phyloP scores from a whole-genome alignment of 2,329 filamentous ascomycete genomes.

The Beauveria varroae region DNA sequence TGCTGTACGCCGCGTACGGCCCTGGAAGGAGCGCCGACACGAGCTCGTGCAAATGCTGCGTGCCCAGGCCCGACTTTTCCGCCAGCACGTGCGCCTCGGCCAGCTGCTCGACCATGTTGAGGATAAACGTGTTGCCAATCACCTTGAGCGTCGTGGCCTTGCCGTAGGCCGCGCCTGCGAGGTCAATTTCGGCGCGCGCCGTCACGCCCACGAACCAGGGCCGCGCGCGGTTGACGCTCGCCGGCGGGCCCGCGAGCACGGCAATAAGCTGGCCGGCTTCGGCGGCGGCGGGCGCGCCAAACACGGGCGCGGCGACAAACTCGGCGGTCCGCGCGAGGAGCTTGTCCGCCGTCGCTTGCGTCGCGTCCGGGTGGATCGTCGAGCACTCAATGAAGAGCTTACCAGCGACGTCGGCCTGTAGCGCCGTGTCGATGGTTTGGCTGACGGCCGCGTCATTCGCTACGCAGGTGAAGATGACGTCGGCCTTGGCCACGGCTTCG shows the following conservation, averaged over 20 bases:
- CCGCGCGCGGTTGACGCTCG: conserved; percentile 54
- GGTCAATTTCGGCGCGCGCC: conserved; percentile 60
- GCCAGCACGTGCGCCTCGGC: conserved; percentile 72
- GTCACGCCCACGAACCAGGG: conserved; percentile 70
- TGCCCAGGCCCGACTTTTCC: conserved; percentile 72
- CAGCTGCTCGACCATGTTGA: conserved; percentile 74
- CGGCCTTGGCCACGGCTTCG: conserved; percentile 59
- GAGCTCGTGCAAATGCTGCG: conserved; percentile 61
- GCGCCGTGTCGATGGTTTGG: conserved; percentile 49
- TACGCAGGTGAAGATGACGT: conserved; percentile 78
- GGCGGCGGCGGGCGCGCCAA: conserved; percentile 64
- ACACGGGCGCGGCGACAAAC: conserved; percentile 67
- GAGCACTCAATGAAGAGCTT: conserved; percentile 86
- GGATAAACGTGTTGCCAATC: conserved; percentile 77
- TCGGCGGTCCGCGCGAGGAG: conserved; percentile 54
- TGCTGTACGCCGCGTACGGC: conserved; percentile 65
- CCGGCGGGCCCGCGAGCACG: conserved; percentile 60
- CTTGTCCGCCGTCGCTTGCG: conserved; percentile 54
- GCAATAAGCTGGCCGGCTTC: conserved; percentile 64
- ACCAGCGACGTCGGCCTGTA: conserved; percentile 47
- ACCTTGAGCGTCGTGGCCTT: conserved; percentile 69
- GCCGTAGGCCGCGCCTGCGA: conserved; percentile 59
- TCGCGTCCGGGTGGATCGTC: conserved; percentile 78
- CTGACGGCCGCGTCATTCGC: conserved; percentile 70
- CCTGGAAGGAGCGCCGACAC: conserved; percentile 69